phyloP scores from a whole-genome alignment of 208 protist species.

The Angomonas deanei region DNA sequence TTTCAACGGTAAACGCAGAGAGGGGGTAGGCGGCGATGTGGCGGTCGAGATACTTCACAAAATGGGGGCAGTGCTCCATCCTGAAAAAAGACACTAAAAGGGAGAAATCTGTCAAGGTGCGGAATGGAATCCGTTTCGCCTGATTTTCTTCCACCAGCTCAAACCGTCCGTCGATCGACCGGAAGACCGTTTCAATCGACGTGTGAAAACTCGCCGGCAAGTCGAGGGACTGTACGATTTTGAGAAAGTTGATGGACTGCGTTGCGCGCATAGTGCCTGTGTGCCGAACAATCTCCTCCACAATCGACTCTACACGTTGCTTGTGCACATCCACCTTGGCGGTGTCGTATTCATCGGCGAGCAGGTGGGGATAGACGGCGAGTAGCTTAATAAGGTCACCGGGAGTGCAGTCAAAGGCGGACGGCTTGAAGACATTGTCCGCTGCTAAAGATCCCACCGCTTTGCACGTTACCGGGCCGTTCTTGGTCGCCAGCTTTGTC shows the following conservation, averaged over 20 bases:
- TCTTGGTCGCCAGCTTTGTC: not conserved
- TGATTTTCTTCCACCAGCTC: too few species aligned
- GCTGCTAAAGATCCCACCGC: conserved; percentile 13
- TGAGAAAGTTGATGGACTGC: too few species aligned
- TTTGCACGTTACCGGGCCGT: too few species aligned
- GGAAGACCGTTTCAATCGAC: too few species aligned
- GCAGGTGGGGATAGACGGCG: conserved; percentile 28
- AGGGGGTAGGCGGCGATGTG: not conserved
- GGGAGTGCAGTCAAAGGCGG: conserved; percentile 14
- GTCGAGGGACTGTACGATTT: too few species aligned
- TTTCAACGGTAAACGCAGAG: not conserved
- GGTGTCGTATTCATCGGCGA: not conserved
- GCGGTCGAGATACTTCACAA: not conserved
- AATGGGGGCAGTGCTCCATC: not conserved
- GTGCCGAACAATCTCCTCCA: conserved; percentile 17
- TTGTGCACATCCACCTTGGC: not conserved
- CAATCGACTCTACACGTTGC: conserved; percentile 19
- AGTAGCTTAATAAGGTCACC: conserved; percentile 37
- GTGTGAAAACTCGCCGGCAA: too few species aligned
- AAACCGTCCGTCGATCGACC: too few species aligned
- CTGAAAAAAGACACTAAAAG: not conserved
- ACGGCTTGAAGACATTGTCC: conserved; percentile 13
- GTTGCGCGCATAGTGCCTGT: too few species aligned
- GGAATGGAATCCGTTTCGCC: not conserved
- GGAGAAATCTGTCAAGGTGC: not conserved